Conservation (phyloP, 176 grass and related monocot genomes). For the Raddia guianensis region DNA sequence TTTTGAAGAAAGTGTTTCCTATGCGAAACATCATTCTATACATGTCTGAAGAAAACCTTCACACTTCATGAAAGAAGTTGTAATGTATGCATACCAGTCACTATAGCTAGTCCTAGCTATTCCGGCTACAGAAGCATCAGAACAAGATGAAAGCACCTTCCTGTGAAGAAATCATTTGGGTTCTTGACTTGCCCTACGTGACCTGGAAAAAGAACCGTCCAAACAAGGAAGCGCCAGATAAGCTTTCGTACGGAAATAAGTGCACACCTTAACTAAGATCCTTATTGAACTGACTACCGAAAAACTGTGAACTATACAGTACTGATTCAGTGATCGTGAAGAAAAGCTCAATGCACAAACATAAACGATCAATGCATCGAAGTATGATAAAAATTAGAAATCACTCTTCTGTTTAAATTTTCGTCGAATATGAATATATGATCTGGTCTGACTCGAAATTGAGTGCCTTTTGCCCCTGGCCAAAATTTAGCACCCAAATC, state of each 20-base stretch:
- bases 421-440: background rate
- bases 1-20: background rate
- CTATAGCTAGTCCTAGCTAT: background rate
- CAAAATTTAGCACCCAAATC: background rate
- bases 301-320: background rate
- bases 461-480: background rate
- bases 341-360: background rate
- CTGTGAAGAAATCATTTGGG: conserved; percentile 85
- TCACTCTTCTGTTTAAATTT: background rate
- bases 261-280: background rate
- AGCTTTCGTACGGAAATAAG: background rate
- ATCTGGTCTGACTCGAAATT: background rate
- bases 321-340: background rate
- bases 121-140: conserved; percentile 5
- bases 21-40: background rate
- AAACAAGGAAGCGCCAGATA: background rate
- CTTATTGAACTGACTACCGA: background rate
- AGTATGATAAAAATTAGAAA: too few relatives aligned
- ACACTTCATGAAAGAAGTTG: background rate
- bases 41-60: background rate
- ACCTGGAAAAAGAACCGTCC: conserved; percentile 44
- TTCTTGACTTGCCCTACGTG: conserved; percentile 78
- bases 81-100: background rate
- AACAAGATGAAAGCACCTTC: conserved; percentile 56
- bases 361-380: background rate